Evolutionary conservation across 257 asterid species (phyloP).

Genomic region (Solanum ossicruentum): DNA sequence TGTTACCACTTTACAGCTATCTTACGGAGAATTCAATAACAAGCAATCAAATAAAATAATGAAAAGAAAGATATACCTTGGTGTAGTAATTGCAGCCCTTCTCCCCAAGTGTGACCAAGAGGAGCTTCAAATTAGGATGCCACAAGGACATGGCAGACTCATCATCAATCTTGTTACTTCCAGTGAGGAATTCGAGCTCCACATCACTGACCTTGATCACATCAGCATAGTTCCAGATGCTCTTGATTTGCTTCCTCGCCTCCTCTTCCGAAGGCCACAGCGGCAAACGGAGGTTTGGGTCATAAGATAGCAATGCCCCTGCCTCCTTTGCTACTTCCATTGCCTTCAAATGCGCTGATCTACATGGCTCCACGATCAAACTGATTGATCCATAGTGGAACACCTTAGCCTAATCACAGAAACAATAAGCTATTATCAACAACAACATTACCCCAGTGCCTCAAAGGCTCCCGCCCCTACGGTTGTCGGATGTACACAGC

Average conservation of each 20-base stretch:
- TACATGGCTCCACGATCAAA: constrained; percentile 93
- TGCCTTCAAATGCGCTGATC: constrained; percentile 92
- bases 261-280: constrained; percentile 76
- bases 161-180: constrained; percentile 68
- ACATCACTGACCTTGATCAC: constrained; percentile 86
- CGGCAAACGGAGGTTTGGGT: constrained; percentile 80
- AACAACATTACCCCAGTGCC: no score
- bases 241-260: constrained; percentile 73
- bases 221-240: constrained; percentile 87
- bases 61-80: constrained; percentile 31
- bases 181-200: constrained; percentile 82
- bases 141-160: constrained; percentile 74
- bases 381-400: constrained; percentile 93
- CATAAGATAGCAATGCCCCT: constrained; percentile 87
- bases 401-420: constrained; percentile 48
- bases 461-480: no score
- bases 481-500: no score
- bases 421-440: background rate
- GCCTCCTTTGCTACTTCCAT: constrained; percentile 86
- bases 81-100: constrained; percentile 80
- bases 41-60: background rate
- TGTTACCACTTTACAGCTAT: background rate
- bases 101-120: constrained; percentile 83
- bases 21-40: background rate
- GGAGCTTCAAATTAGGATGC: constrained; percentile 81